These are phyloP conservation scores for Polychaeton citri DNA, from an alignment of 2,329 filamentous ascomycete genomes.

Conservation along the genomic window DNA sequence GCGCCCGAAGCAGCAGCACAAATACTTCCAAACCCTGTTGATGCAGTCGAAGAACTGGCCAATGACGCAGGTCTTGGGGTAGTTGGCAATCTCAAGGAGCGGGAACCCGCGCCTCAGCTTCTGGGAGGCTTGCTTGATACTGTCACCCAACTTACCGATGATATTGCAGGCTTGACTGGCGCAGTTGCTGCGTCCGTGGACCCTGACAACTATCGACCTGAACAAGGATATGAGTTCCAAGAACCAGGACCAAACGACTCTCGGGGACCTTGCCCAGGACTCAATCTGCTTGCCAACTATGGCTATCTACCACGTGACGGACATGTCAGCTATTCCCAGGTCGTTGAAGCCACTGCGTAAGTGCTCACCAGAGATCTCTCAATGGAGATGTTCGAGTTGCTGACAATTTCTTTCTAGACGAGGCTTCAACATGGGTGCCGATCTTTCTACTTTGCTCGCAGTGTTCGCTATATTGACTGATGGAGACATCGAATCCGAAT, in stretches of 20 bases:
- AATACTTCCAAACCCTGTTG: too few species aligned
- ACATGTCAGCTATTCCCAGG: slow-evolving; percentile 21
- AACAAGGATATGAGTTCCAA: slow-evolving; percentile 13
- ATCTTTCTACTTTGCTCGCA: slow-evolving; percentile 24
- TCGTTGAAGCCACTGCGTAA: slow-evolving; percentile 20
- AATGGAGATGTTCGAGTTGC: neutral
- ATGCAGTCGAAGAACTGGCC: too few species aligned
- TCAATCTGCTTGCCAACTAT: slow-evolving; percentile 29
- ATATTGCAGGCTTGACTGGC: slow-evolving; percentile 7
- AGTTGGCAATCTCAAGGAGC: too few species aligned
- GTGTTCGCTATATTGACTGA: slow-evolving; percentile 18
- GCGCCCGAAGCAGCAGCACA: too few species aligned
- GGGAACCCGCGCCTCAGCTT: too few species aligned
- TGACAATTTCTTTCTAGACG: slow-evolving; percentile 1
- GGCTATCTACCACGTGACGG: slow-evolving; percentile 28
- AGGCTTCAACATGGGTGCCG: slow-evolving; percentile 26
- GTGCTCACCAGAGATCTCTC: slow-evolving; percentile 4
- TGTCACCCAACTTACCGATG: neutral
- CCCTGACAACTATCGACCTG: slow-evolving; percentile 14
- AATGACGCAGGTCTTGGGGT: too few species aligned
- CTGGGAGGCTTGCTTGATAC: neutral
- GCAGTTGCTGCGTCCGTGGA: slow-evolving; percentile 13
- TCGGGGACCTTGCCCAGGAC: slow-evolving; percentile 22
- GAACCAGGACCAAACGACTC: slow-evolving; percentile 9
- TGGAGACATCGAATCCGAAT: slow-evolving; percentile 14